Conservation (phyloP, 2,329 filamentous ascomycete genomes). For the Penicillium sp. region DNA sequence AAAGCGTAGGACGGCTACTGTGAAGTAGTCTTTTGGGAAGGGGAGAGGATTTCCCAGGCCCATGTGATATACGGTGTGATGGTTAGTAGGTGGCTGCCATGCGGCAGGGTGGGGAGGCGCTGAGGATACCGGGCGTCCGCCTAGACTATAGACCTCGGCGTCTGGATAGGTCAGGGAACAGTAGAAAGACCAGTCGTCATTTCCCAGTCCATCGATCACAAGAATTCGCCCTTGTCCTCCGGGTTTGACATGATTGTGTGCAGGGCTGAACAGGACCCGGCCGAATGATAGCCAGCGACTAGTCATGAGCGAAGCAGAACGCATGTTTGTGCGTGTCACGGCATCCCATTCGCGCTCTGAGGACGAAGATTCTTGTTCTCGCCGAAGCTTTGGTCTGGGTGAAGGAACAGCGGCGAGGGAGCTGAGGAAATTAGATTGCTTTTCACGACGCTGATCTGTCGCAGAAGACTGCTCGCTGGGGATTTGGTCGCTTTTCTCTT, state of each 20-base stretch:
- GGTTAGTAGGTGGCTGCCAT: conserved; percentile 43
- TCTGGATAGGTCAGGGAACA: conserved; percentile 49
- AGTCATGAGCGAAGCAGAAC: conserved; percentile 51
- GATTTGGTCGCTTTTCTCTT: conserved; percentile 11
- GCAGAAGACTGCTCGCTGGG: conserved; percentile 18
- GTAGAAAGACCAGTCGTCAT: conserved; percentile 53
- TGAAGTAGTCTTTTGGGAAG: conserved; percentile 48
- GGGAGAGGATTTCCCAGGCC: conserved; percentile 43
- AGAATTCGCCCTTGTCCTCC: conserved; percentile 44
- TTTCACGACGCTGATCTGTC: conserved; percentile 20
- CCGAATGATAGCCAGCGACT: conserved; percentile 51
- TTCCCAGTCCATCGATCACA: conserved; percentile 50
- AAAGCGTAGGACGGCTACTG: conserved; percentile 46
- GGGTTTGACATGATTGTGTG: conserved; percentile 44
- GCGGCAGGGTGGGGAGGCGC: conserved; percentile 39
- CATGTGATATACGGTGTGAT: conserved; percentile 43
- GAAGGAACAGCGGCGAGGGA: conserved; percentile 25
- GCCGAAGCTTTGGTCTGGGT: conserved; percentile 25
- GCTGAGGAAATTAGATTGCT: conserved; percentile 27
- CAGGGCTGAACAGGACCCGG: conserved; percentile 49
- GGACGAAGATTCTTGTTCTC: conserved; percentile 37
- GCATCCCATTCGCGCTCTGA: conserved; percentile 44
- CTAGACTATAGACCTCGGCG: conserved; percentile 46
- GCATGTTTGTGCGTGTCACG: conserved; percentile 45
- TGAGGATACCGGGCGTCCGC: conserved; percentile 33